Percentiles rank a stretch among this genome's conserved stretches.
These are phyloP conservation scores for Buddleja alternifolia DNA, from an alignment of 257 asterid genomes.

Conservation along the genomic window DNA sequence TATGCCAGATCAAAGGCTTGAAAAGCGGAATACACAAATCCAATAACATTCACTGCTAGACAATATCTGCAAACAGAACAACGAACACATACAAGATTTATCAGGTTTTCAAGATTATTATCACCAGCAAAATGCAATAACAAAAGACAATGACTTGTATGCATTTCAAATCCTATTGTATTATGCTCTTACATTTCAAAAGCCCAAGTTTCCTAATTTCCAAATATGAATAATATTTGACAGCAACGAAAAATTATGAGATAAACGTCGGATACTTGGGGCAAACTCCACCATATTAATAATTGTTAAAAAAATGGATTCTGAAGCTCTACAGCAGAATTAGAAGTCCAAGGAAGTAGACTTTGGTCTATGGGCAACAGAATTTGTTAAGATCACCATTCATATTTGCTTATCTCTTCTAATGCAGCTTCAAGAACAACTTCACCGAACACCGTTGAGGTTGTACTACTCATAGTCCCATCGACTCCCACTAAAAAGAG, in stretches of 20 bases:
- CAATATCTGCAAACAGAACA: conserved; percentile 50
- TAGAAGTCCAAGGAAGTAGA: no score
- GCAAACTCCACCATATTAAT: no score
- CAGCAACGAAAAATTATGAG: not conserved
- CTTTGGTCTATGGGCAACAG: no score
- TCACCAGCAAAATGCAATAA: conserved; percentile 8
- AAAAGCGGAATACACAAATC: conserved; percentile 69
- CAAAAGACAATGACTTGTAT: not conserved
- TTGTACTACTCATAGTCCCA: no score
- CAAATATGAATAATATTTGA: not conserved
- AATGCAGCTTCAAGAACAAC: no score
- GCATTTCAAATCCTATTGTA: conserved; percentile 2
- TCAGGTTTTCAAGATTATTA: not conserved
- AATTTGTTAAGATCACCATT: no score
- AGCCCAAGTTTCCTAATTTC: not conserved
- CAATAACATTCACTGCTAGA: conserved; percentile 73
- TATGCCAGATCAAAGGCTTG: conserved; percentile 65
- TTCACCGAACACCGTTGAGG: no score
- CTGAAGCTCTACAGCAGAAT: no score
- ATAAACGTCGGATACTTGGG: not conserved
- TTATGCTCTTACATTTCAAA: not conserved
- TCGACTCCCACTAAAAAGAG: no score
- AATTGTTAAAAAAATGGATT: no score
- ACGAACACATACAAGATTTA: not conserved
- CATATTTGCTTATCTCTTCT: no score